These are phyloP conservation scores for Penicillium soppii DNA, from an alignment of 495 filamentous ascomycete species.

Conservation along the genomic window DNA sequence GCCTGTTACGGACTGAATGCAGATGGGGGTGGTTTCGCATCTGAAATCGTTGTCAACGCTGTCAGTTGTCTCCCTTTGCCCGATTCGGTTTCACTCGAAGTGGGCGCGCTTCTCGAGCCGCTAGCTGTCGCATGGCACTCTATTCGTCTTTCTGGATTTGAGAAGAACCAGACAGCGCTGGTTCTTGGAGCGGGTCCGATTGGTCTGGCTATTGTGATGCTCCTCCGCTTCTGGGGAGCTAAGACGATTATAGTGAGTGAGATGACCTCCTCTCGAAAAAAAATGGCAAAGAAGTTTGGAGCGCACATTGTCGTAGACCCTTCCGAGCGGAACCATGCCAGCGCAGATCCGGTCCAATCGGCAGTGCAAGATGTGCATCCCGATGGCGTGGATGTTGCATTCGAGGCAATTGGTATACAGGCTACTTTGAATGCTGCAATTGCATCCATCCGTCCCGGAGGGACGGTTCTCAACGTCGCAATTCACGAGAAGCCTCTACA, in stretches of 20 bases:
- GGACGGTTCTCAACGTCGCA: constrained; percentile 61
- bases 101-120: too few relatives aligned
- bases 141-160: constrained; percentile 31
- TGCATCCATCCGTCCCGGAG: constrained; percentile 46
- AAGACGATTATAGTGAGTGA: constrained; percentile 56
- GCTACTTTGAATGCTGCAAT: constrained; percentile 50
- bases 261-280: constrained; percentile 45
- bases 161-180: constrained; percentile 44
- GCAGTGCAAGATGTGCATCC: too few relatives aligned
- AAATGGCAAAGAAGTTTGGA: constrained; percentile 51
- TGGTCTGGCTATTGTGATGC: constrained; percentile 56
- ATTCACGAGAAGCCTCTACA: constrained; percentile 55
- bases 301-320: constrained; percentile 58
- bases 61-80: too few relatives aligned
- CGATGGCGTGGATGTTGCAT: constrained; percentile 53
- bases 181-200: constrained; percentile 61
- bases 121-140: too few relatives aligned
- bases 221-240: constrained; percentile 47
- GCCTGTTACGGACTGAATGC: too few relatives aligned
- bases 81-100: too few relatives aligned
- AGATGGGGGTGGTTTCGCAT: too few relatives aligned
- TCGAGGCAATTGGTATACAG: constrained; percentile 59
- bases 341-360: too few relatives aligned
- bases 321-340: too few relatives aligned
- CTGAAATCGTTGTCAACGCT: too few relatives aligned